Evolutionary conservation across 2,329 filamentous ascomycete species (phyloP).

Genomic region (Colletotrichum caudatum): DNA sequence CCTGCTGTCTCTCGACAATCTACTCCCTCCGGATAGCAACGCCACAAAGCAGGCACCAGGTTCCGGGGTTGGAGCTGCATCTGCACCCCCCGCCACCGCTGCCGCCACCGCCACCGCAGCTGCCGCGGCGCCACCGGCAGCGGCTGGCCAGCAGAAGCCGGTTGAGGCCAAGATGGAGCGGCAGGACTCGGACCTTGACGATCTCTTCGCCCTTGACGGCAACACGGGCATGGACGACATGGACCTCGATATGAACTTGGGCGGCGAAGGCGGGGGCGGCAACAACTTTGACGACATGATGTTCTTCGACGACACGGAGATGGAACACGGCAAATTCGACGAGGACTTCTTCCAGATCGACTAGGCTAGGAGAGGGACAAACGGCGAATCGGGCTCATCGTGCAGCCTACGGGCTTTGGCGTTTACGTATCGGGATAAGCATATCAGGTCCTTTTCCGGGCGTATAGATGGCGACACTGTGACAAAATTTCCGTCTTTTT

Average conservation of each 20-base stretch:
- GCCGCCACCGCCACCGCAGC: constrained; percentile 34
- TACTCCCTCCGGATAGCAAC: constrained; percentile 46
- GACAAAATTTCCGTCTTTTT: not conserved
- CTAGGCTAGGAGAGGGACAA: not conserved
- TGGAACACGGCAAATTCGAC: constrained; percentile 62
- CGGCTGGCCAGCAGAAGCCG: constrained; percentile 40
- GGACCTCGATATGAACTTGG: constrained; percentile 54
- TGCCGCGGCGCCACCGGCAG: constrained; percentile 30
- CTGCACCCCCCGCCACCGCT: constrained; percentile 41
- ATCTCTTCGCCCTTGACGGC: constrained; percentile 61
- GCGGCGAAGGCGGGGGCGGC: constrained; percentile 51
- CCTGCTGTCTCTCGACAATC: constrained; percentile 48
- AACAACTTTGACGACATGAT: constrained; percentile 66
- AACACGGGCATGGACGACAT: constrained; percentile 53
- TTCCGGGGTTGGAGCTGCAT: not conserved
- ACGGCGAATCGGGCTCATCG: not conserved
- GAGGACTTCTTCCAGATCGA: constrained; percentile 58
- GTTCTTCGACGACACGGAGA: constrained; percentile 57
- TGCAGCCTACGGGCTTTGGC: constrained; percentile 2
- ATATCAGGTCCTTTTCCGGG: not conserved
- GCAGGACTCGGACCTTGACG: constrained; percentile 56
- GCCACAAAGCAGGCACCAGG: constrained; percentile 14
- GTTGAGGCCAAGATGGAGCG: constrained; percentile 43
- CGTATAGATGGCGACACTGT: not conserved
- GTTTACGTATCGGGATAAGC: not conserved